A percentile compares a stretch with the other conserved stretches of the same genome.
These are phyloP conservation scores for maize (Zea mays) DNA, from an alignment of 176 grass and related monocot genomes.

Conservation along the genomic window Zm-B73-REFERENCE-NAM-5.0 NC_050102.1:37735501-37736000, in stretches of 20 bases:
- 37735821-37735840: not conserved
- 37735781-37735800: not conserved
- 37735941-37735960: not conserved
- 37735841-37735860: not conserved
- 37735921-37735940: not conserved
- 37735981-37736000: not conserved
- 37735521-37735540: too few relatives aligned
- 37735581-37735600: too few relatives aligned
- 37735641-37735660: too few relatives aligned
- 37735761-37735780: not conserved
- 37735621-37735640: too few relatives aligned
- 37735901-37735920: not conserved
- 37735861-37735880: conserved; percentile 9
- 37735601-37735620: too few relatives aligned
- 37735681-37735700: too few relatives aligned
- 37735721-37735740: too few relatives aligned
- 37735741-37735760: not conserved
- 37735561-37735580: too few relatives aligned
- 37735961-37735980: not conserved
- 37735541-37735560: too few relatives aligned
- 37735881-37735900: not conserved
- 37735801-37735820: not conserved
- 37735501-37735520: too few relatives aligned
- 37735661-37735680: too few relatives aligned
- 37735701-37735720: too few relatives aligned